Evolutionary conservation across 768 basidiomycete genomes (phyloP), one percentile per base, ranked within the genome.

Genomic region (Coprinopsis sp.): DNA sequence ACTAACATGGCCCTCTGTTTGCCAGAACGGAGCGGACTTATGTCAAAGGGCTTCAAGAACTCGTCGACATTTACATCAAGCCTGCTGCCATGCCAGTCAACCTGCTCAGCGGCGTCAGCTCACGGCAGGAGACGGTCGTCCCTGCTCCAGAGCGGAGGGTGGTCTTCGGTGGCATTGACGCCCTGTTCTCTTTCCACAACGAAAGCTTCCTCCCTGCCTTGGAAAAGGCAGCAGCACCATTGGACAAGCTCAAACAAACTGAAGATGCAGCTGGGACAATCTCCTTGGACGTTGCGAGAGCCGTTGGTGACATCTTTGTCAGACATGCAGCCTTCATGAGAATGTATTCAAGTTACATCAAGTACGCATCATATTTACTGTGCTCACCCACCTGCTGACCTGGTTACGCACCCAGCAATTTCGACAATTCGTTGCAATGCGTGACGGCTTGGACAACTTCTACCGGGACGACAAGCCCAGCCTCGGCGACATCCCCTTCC

Each of bases 261-360:
- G 73, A 76, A 33, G 90, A 92, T 57, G 66, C 71, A 3, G 84
- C 89, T 50, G 91, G 90, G 0, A 77, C 81, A 47, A 58, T 88
- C 29, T 91, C 92, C 0, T 63, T 83, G 43, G 71, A 70, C 36
- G 88, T 90, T 12, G 91, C 90, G 0, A 86, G 78, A 49, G 76
- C 79, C 12, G 85, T 99, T 29, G 94, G 90, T 6, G 77, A 84
- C 47, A 92, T 90, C 37, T 99, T 98, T 65, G 70, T 91, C 45
- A 88, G 86, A 44, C 93, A 99, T 64, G 90, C 92, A 24, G 92
- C 95, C 3, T 97, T 97, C 72, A 91, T 99, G 90, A 90, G 76
- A 70, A 97, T 98, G 87, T 99, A 99, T 64, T 93, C 92, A 25
- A 88, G 87, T 34, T 99, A 97, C 63, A 95, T 95, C 74, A 97